Evolutionary conservation across 805 yeast genomes (phyloP).

Genomic region (Kurtzmaniella cleridarum): DNA sequence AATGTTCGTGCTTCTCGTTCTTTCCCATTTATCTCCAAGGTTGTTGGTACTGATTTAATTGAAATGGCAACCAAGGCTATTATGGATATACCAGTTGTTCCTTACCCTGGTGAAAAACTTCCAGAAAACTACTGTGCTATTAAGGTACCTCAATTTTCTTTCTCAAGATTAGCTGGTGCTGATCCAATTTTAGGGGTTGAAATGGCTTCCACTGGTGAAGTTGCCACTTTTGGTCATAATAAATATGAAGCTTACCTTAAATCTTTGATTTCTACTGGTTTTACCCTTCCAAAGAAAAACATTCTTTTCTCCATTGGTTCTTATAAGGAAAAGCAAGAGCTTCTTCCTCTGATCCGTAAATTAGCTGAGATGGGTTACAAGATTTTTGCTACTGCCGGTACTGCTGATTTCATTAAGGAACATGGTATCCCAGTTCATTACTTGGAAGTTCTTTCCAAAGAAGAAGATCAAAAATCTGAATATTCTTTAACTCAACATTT

Average conservation of each 20-base stretch:
- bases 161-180: conserved; percentile 95
- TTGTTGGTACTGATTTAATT: conserved; percentile 91
- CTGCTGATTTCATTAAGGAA: conserved; percentile 96
- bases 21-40: conserved; percentile 97
- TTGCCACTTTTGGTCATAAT: conserved; percentile 93
- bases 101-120: conserved; percentile 84
- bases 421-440: conserved; percentile 92
- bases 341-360: conserved; percentile 80
- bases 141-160: conserved; percentile 96
- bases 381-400: conserved; percentile 97
- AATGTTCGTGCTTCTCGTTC: conserved; percentile 99
- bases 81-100: conserved; percentile 78
- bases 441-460: conserved; percentile 77
- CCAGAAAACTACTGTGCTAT: conserved; percentile 94
- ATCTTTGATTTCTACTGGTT: conserved; percentile 91
- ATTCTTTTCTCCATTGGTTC: conserved; percentile 93
- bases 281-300: conserved; percentile 91
- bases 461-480: conserved; percentile 79
- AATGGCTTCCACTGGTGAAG: conserved; percentile 99
- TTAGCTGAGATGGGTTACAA: conserved; percentile 81
- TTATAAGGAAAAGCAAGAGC: conserved; percentile 90
- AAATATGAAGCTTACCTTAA: conserved; percentile 97
- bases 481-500: conserved; percentile 93
- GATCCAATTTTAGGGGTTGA: conserved; percentile 98
- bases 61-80: conserved; percentile 97